Conservation (phyloP, 768 basidiomycete species). For the Lactarius psammicola region DNA sequence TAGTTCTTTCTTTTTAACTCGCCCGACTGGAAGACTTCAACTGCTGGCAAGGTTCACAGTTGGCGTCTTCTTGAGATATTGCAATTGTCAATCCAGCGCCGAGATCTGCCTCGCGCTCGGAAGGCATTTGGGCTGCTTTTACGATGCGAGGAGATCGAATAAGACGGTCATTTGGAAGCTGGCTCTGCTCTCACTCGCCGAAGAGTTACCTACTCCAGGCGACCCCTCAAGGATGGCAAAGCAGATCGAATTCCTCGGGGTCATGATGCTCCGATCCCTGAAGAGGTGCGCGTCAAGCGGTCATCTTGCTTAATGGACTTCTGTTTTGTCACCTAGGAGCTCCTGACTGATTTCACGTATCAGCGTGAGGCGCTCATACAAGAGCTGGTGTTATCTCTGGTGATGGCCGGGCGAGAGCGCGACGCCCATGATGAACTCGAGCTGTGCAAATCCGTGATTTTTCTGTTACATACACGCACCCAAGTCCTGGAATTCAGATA, state of each 20-base stretch:
- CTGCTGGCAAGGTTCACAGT: constrained; percentile 67
- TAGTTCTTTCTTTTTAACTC: constrained; percentile 59
- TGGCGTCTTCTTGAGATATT: constrained; percentile 73
- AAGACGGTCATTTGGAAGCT: constrained; percentile 71
- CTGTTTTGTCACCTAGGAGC: not conserved
- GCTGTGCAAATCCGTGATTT: constrained; percentile 50
- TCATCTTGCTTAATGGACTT: not conserved
- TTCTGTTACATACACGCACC: constrained; percentile 1
- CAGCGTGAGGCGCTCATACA: constrained; percentile 75
- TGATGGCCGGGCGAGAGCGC: constrained; percentile 54
- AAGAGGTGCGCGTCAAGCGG: constrained; percentile 51
- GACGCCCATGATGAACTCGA: constrained; percentile 85
- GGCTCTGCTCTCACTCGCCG: constrained; percentile 54
- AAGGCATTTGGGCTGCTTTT: constrained; percentile 73
- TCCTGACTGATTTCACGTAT: constrained; percentile 1
- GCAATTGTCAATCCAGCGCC: constrained; percentile 65
- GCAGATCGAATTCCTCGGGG: constrained; percentile 58
- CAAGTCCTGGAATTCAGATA: constrained; percentile 50
- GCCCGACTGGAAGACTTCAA: constrained; percentile 48
- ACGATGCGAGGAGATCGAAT: constrained; percentile 75
- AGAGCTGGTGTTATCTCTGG: constrained; percentile 69
- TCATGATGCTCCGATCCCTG: constrained; percentile 68
- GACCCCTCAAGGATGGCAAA: constrained; percentile 32
- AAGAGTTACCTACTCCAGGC: constrained; percentile 25
- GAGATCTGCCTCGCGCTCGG: constrained; percentile 60